Conservation (phyloP, 106 monocot genomes). For the Dioscorea alata region DNA sequence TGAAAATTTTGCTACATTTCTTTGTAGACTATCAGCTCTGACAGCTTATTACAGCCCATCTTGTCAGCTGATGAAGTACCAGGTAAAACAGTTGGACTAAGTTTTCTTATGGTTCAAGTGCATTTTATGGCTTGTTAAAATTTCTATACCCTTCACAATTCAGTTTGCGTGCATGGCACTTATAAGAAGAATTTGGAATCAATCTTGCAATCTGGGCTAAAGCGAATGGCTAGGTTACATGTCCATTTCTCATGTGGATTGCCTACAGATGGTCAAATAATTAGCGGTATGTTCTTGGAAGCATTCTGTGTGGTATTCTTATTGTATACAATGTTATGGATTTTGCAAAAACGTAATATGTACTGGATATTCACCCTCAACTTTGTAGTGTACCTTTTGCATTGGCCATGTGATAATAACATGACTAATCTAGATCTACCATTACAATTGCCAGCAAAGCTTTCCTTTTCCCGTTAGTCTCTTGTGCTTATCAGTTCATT, state of each 20-base stretch:
- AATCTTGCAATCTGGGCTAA: constrained; percentile 84
- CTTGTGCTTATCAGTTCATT: too few relatives aligned
- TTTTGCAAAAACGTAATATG: too few relatives aligned
- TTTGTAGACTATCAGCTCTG: constrained; percentile 68
- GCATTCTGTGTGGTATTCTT: neutral
- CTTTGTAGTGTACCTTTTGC: too few relatives aligned
- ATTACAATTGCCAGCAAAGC: too few relatives aligned
- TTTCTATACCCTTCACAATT: constrained; percentile 2
- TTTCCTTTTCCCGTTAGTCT: too few relatives aligned
- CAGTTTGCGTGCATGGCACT: constrained; percentile 97
- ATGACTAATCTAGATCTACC: too few relatives aligned
- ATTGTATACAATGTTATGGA: too few relatives aligned
- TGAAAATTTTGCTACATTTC: neutral
- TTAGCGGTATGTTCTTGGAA: constrained; percentile 67
- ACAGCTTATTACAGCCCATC: constrained; percentile 72
- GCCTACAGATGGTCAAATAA: constrained; percentile 81
- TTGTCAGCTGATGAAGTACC: constrained; percentile 66
- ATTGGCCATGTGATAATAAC: too few relatives aligned
- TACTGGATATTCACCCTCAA: too few relatives aligned
- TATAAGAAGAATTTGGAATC: constrained; percentile 85
- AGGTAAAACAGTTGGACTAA: constrained; percentile 26
- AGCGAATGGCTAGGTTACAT: constrained; percentile 84
- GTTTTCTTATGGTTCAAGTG: neutral
- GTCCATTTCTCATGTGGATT: constrained; percentile 91
- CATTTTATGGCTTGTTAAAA: neutral